Evolutionary conservation across 192 early-diverging fungal species (phyloP), one percentile per base, ranked within the genome.

Genomic region (Coemansia sp.): DNA sequence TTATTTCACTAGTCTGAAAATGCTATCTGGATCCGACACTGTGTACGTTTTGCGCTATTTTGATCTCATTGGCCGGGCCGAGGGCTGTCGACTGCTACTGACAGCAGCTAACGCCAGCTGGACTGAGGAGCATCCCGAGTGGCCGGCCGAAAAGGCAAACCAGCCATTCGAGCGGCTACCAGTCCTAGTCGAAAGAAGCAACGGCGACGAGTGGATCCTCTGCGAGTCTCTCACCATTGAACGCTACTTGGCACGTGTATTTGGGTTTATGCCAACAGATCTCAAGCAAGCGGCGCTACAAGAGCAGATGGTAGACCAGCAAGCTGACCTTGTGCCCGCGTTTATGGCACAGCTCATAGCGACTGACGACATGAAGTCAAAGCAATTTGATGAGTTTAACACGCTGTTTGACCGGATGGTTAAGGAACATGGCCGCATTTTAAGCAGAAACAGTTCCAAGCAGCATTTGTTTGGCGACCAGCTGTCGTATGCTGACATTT

Each of bases 141-240:
- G 84, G 85, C 71, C 79, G 4, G 53, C 63, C 2, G 70, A 75
- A 26, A 86, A 86, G 59, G 26, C 63, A 15, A 60, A 68, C 34
- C 63, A 77, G 40, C 83, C 85, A 10, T 81, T 82, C 20, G 82
- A 79, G 0, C 74, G 78, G 21, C 61, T 86, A 26, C 85, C 84
- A 2, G 74, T 83, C 1, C 73, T 86, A 36, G 65, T 76, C 8
- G 82, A 84, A 36, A 58, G 23, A 17, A 68, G 78, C 6, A 72
- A 73, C 36, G 38, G 51, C 24, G 60, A 61, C 2, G 64, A 64
- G 23, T 66, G 78, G 53, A 15, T 71, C 1, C 23, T 85, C 7
- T 65, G 74, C 49, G 82, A 87, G 37, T 63, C 74, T 0, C 63
- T 62, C 12, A 67, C 74, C 1, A 87, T 87, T 28, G 78, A 79